Conservation (phyloP, 768 basidiomycete genomes). For the Asterophora parasitica region DNA sequence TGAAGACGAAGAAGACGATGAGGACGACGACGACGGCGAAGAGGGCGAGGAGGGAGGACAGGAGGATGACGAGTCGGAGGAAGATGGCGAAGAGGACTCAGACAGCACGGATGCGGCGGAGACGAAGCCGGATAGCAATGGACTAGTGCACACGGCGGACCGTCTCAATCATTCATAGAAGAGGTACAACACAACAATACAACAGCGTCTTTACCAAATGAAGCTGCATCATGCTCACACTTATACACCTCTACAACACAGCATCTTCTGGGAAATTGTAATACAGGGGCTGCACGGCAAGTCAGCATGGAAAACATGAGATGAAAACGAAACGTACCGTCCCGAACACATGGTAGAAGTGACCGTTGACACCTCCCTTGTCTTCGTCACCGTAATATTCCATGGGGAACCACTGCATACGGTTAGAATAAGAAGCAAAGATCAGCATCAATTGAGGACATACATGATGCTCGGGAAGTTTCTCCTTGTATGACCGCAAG, state of each 20-base stretch:
- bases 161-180: background rate
- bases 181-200: background rate
- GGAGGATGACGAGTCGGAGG: constrained; percentile 14
- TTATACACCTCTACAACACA: constrained; percentile 27
- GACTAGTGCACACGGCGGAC: background rate
- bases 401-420: constrained; percentile 68
- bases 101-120: background rate
- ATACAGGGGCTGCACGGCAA: constrained; percentile 40
- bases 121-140: background rate
- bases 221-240: background rate
- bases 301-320: background rate
- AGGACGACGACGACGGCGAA: constrained; percentile 20
- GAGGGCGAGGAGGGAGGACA: constrained; percentile 17
- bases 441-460: constrained; percentile 17
- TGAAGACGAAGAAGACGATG: constrained; percentile 27
- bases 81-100: constrained; percentile 8
- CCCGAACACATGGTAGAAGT: constrained; percentile 74
- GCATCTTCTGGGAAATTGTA: constrained; percentile 45
- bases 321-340: constrained; percentile 40
- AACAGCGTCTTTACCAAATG: background rate
- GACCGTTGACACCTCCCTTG: constrained; percentile 59
- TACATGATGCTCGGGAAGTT: constrained; percentile 61
- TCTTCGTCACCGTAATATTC: constrained; percentile 56
- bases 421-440: background rate
- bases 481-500: constrained; percentile 60